These are phyloP conservation scores for Triangularia setosa DNA, from an alignment of 2,329 filamentous ascomycete species.

Conservation along the genomic window DNA sequence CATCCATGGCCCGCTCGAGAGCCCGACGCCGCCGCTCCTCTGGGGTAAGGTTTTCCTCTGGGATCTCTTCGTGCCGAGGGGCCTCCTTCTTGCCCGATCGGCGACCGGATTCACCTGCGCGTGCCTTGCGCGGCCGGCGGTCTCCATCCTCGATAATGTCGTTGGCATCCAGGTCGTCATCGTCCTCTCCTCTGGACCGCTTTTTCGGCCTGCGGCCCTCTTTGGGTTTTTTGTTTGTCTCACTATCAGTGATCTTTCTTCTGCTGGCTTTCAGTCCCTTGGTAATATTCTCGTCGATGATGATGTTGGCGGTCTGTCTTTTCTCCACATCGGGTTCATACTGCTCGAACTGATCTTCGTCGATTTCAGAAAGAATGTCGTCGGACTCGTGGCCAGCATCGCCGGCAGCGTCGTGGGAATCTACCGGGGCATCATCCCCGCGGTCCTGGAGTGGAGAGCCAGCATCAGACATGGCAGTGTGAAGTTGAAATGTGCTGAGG, in stretches of 20 bases:
- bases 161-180: slow-evolving; percentile 44
- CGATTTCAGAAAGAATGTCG: slow-evolving; percentile 62
- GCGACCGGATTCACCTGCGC: slow-evolving; percentile 42
- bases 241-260: slow-evolving; percentile 61
- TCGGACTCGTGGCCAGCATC: slow-evolving; percentile 45
- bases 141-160: slow-evolving; percentile 42
- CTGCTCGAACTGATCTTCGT: slow-evolving; percentile 68
- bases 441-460: slow-evolving; percentile 36
- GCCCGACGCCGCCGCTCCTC: slow-evolving; percentile 81
- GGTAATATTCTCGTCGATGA: slow-evolving; percentile 63
- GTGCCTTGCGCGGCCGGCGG: slow-evolving; percentile 29
- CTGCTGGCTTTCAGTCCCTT: slow-evolving; percentile 62
- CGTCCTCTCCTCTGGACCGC: slow-evolving; percentile 45
- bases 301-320: slow-evolving; percentile 48
- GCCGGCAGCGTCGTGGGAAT: slow-evolving; percentile 34
- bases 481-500: background rate
- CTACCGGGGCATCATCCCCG: slow-evolving; percentile 19
- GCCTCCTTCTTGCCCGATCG: slow-evolving; percentile 41
- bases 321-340: slow-evolving; percentile 62
- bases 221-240: slow-evolving; percentile 67
- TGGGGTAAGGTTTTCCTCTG: slow-evolving; percentile 75
- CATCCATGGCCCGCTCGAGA: slow-evolving; percentile 82
- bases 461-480: slow-evolving; percentile 42
- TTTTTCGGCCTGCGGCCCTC: slow-evolving; percentile 70
- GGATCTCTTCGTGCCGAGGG: slow-evolving; percentile 53